These are phyloP conservation scores for Cutaneotrichosporon sp. DNA, from an alignment of 1,284 basidiomycete genomes.

Conservation along the genomic window DNA sequence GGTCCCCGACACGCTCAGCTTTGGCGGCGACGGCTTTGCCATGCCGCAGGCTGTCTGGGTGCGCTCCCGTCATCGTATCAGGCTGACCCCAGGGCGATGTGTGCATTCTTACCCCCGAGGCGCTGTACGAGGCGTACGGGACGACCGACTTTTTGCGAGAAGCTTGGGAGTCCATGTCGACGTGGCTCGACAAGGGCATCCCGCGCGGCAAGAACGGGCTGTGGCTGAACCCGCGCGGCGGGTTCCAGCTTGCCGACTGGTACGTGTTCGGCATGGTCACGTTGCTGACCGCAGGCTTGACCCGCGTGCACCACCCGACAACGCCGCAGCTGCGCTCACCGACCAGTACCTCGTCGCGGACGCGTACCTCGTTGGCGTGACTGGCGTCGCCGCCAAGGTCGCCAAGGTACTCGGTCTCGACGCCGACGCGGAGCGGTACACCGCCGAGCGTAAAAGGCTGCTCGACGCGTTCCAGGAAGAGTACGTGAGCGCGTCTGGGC, in stretches of 20 bases:
- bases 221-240: slow-evolving; percentile 11
- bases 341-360: slow-evolving; percentile 31
- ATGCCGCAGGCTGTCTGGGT: slow-evolving; percentile 1
- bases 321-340: slow-evolving; percentile 21
- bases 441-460: slow-evolving; percentile 10
- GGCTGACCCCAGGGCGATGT: slow-evolving; percentile 20
- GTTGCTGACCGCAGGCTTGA: slow-evolving; percentile 33
- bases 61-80: background rate
- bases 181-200: slow-evolving; percentile 37
- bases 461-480: slow-evolving; percentile 22
- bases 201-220: slow-evolving; percentile 20
- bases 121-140: slow-evolving; percentile 27
- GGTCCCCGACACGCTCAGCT: slow-evolving; percentile 22
- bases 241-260: slow-evolving; percentile 35
- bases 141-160: slow-evolving; percentile 21
- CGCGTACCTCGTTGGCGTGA: slow-evolving; percentile 33
- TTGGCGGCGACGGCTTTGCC: background rate
- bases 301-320: slow-evolving; percentile 29
- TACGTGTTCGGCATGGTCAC: slow-evolving; percentile 16
- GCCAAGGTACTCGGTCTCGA: slow-evolving; percentile 23
- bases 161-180: slow-evolving; percentile 28
- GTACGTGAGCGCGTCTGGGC: slow-evolving; percentile 28
- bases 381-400: slow-evolving; percentile 21
- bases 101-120: slow-evolving; percentile 26
- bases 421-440: slow-evolving; percentile 16